phyloP scores from a whole-genome alignment of 1,284 basidiomycete genomes.

The Puccinia hordei region DNA sequence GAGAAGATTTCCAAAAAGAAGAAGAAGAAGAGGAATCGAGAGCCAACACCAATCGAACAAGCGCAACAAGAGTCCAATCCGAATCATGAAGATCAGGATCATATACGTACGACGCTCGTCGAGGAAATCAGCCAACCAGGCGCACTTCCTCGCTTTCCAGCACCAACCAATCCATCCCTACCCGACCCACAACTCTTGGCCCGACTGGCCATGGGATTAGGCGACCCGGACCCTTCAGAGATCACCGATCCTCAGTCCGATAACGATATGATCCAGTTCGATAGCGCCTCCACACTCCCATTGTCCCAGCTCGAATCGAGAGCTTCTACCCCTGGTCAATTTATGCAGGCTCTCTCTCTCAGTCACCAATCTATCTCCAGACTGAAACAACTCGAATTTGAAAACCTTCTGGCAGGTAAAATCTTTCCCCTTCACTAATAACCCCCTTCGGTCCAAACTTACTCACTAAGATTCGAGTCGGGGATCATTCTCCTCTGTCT shows the following conservation, averaged over 20 bases:
- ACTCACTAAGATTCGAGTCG: too few relatives aligned
- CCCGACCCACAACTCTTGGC: slow-evolving; percentile 46
- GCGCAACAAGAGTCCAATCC: neutral
- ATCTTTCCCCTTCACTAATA: slow-evolving; percentile 27
- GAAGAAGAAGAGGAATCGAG: slow-evolving; percentile 30
- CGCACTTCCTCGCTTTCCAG: slow-evolving; percentile 43
- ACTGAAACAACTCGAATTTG: slow-evolving; percentile 73
- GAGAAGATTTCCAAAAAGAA: slow-evolving; percentile 36
- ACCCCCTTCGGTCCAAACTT: neutral
- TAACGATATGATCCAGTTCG: slow-evolving; percentile 36
- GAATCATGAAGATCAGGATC: neutral
- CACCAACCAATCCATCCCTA: slow-evolving; percentile 36
- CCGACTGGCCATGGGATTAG: slow-evolving; percentile 49
- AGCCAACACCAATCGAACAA: neutral
- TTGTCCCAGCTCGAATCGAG: slow-evolving; percentile 67
- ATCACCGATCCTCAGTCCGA: neutral
- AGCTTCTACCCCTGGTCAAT: slow-evolving; percentile 71
- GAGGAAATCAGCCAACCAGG: slow-evolving; percentile 40
- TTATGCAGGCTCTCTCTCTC: slow-evolving; percentile 68
- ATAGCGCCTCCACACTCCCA: slow-evolving; percentile 49
- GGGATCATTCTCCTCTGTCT: neutral
- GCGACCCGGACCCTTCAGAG: neutral
- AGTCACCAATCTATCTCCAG: slow-evolving; percentile 68
- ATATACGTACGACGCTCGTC: neutral
- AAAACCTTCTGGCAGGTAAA: slow-evolving; percentile 80